Evolutionary conservation across 768 basidiomycete species (phyloP).

Genomic region (Leccinum sublutescens): DNA sequence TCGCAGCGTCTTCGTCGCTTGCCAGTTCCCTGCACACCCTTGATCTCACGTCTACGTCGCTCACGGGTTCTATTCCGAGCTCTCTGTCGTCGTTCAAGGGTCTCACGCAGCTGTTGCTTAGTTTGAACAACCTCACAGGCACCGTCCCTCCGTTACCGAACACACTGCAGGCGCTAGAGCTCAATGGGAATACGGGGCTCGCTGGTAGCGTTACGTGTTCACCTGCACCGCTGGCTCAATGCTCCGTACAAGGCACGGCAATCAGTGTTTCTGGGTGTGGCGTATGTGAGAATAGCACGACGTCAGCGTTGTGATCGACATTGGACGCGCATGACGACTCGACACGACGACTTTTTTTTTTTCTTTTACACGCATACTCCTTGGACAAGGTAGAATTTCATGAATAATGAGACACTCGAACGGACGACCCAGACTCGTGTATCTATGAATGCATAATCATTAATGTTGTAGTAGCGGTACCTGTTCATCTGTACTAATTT

Average conservation of each 20-base stretch:
- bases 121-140: constrained; percentile 37
- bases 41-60: constrained; percentile 40
- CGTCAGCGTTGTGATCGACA: constrained; percentile 1
- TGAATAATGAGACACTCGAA: constrained; percentile 1
- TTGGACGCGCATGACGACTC: neutral
- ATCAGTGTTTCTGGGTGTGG: constrained; percentile 24
- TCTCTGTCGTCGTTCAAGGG: constrained; percentile 33
- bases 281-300: constrained; percentile 19
- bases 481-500: neutral
- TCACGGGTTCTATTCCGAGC: constrained; percentile 38
- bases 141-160: constrained; percentile 38
- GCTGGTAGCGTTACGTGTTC: constrained; percentile 26
- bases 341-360: neutral
- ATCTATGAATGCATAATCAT: constrained; percentile 3
- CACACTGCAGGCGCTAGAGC: constrained; percentile 33
- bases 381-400: constrained; percentile 2
- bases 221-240: constrained; percentile 15
- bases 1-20: constrained; percentile 34
- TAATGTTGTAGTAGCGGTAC: constrained; percentile 16
- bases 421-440: constrained; percentile 1
- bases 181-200: constrained; percentile 39
- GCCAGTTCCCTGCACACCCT: constrained; percentile 35
- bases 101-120: constrained; percentile 39
- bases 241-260: constrained; percentile 23
- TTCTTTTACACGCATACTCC: neutral